phyloP scores from a whole-genome alignment of 1,284 basidiomycete genomes.

The Sanghuangporus sanghuang region DNA sequence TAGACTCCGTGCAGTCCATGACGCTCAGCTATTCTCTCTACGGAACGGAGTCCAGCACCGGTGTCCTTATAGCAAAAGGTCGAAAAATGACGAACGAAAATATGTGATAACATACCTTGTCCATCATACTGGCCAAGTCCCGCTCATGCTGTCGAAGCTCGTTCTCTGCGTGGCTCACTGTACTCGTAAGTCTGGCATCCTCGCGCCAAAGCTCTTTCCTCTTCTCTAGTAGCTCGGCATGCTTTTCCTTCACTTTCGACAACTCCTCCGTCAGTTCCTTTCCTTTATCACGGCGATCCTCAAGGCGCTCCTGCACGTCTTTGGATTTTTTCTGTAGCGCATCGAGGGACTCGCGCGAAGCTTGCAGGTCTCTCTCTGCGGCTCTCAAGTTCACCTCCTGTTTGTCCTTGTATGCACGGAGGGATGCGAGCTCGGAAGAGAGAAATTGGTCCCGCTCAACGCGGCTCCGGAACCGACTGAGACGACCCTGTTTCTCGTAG shows the following conservation, averaged over 20 bases:
- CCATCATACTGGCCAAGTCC: conserved; percentile 86
- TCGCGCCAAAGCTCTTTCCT: conserved; percentile 95
- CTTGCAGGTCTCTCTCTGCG: conserved; percentile 41
- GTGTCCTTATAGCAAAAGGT: conserved; percentile 61
- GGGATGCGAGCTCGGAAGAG: conserved; percentile 64
- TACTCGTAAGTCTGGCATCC: conserved; percentile 82
- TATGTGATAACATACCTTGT: conserved; percentile 56
- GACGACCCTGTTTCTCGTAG: conserved; percentile 85
- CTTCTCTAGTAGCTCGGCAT: conserved; percentile 70
- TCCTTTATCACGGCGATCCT: conserved; percentile 69
- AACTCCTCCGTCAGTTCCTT: conserved; percentile 67
- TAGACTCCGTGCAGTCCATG: conserved; percentile 78
- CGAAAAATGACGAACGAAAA: background rate
- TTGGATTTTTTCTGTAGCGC: conserved; percentile 59
- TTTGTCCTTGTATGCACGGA: conserved; percentile 50
- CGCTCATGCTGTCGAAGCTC: conserved; percentile 82
- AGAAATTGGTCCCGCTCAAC: conserved; percentile 80
- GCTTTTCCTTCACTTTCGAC: conserved; percentile 61
- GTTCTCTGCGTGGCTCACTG: conserved; percentile 71
- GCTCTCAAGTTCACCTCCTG: conserved; percentile 49
- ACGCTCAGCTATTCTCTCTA: conserved; percentile 76
- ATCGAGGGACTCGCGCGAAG: conserved; percentile 41
- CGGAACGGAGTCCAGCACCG: conserved; percentile 78
- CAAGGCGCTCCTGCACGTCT: conserved; percentile 63
- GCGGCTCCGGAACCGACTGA: conserved; percentile 79